A percentile compares a stretch with the other conserved stretches of the same genome.
Conservation (phyloP, 2,329 filamentous ascomycete species). For the Monilinia polystroma region DNA sequence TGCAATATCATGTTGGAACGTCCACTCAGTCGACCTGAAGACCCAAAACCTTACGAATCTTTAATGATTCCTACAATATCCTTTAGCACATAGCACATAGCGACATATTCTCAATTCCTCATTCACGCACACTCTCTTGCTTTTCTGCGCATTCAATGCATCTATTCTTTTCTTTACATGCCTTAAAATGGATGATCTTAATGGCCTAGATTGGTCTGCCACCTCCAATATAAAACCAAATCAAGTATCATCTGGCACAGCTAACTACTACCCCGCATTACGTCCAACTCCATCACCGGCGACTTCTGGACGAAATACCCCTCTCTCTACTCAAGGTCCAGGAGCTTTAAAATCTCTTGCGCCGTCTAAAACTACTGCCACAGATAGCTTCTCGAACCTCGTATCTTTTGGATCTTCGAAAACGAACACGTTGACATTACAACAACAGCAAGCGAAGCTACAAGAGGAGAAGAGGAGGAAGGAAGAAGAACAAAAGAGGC, state of each 20-base stretch:
- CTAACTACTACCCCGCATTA: constrained; percentile 50
- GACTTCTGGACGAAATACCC: constrained; percentile 56
- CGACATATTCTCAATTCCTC: neutral
- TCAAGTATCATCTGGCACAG: constrained; percentile 46
- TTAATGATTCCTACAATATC: neutral
- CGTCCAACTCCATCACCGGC: constrained; percentile 51
- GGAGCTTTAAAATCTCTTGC: constrained; percentile 42
- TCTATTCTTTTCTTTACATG: constrained; percentile 12
- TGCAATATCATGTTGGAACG: constrained; percentile 6
- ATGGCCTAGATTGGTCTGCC: constrained; percentile 58
- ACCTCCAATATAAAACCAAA: constrained; percentile 40
- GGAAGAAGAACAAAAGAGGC: constrained; percentile 69
- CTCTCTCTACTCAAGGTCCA: constrained; percentile 46
- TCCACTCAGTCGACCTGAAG: neutral
- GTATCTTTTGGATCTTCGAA: constrained; percentile 59
- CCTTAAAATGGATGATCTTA: constrained; percentile 59
- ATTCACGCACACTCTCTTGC: neutral
- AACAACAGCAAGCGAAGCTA: constrained; percentile 71
- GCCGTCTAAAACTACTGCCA: constrained; percentile 46
- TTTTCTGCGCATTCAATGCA: constrained; percentile 25
- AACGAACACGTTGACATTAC: constrained; percentile 70
- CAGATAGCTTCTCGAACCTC: constrained; percentile 77
- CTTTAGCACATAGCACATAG: neutral
- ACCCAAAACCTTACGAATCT: neutral
- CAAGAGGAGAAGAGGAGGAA: constrained; percentile 67